Percentiles rank a stretch among this genome's conserved stretches.
Evolutionary conservation across 768 basidiomycete genomes (phyloP).

Genomic region (Phaeotremella skinneri): DNA sequence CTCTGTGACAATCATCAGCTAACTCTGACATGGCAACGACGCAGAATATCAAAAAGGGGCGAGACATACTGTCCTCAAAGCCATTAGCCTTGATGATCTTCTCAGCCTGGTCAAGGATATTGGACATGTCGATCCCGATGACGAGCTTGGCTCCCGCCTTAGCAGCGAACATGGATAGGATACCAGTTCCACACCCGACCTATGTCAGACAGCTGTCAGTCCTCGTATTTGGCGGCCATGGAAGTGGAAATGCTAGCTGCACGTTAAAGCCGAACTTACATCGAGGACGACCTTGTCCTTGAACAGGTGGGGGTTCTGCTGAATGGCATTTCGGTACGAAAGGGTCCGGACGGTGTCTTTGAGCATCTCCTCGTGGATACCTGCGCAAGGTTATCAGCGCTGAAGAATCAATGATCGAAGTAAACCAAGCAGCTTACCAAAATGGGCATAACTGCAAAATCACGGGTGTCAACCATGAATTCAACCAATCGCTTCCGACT

Average conservation of each 20-base stretch:
- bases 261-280: constrained; percentile 34
- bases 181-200: constrained; percentile 97
- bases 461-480: neutral
- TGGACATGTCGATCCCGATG: constrained; percentile 99
- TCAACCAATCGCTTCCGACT: neutral
- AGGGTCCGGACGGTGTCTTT: constrained; percentile 94
- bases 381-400: constrained; percentile 53
- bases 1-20: constrained; percentile 55
- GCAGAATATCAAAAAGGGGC: constrained; percentile 1
- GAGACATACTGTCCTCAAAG: constrained; percentile 74
- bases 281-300: constrained; percentile 94
- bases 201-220: constrained; percentile 5
- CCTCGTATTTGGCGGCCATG: neutral
- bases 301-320: constrained; percentile 93
- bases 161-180: constrained; percentile 95
- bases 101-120: constrained; percentile 98
- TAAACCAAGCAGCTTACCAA: constrained; percentile 30
- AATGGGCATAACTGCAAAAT: constrained; percentile 33
- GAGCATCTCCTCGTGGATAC: constrained; percentile 99
- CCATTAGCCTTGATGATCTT: constrained; percentile 96
- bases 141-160: constrained; percentile 92
- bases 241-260: too few species aligned
- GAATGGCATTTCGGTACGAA: constrained; percentile 89
- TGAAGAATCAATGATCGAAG: neutral
- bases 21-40: neutral